Conservation (phyloP, 208 protist genomes). For the Trypanosoma brucei region DNA sequence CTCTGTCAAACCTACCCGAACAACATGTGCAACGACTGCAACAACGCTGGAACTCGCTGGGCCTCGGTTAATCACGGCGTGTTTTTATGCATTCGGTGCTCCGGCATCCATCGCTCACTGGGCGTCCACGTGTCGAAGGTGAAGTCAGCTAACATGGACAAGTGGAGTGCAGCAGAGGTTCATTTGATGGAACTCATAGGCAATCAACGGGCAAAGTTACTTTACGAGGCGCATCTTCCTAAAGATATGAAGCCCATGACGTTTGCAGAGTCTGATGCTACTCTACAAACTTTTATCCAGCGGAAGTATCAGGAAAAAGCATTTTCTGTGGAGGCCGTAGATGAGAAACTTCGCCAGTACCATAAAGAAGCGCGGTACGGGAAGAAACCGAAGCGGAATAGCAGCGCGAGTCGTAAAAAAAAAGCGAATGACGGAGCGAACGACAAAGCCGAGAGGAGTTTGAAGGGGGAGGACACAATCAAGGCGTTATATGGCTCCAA, state of each 20-base stretch:
- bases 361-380: conserved; percentile 73
- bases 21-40: conserved; percentile 84
- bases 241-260: conserved; percentile 15
- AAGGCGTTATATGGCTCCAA: conserved; percentile 47
- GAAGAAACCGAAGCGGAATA: conserved; percentile 15
- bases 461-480: conserved; percentile 27
- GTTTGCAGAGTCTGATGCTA: conserved; percentile 30
- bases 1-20: conserved; percentile 59
- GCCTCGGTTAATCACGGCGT: conserved; percentile 86
- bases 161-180: conserved; percentile 61
- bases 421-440: background rate
- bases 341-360: conserved; percentile 29
- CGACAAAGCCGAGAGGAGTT: background rate
- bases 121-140: conserved; percentile 93
- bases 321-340: conserved; percentile 52
- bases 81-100: conserved; percentile 92
- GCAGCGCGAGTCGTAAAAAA: background rate
- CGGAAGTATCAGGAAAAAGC: conserved; percentile 65
- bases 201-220: conserved; percentile 51
- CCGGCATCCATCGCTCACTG: conserved; percentile 90
- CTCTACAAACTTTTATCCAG: conserved; percentile 48
- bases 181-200: conserved; percentile 67
- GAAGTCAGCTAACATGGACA: conserved; percentile 92
- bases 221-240: conserved; percentile 55
- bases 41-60: conserved; percentile 79